Evolutionary conservation across 306 rosid species (phyloP), one percentile per base, ranked within the genome.

Genomic region (Prunus fruticosa): DNA sequence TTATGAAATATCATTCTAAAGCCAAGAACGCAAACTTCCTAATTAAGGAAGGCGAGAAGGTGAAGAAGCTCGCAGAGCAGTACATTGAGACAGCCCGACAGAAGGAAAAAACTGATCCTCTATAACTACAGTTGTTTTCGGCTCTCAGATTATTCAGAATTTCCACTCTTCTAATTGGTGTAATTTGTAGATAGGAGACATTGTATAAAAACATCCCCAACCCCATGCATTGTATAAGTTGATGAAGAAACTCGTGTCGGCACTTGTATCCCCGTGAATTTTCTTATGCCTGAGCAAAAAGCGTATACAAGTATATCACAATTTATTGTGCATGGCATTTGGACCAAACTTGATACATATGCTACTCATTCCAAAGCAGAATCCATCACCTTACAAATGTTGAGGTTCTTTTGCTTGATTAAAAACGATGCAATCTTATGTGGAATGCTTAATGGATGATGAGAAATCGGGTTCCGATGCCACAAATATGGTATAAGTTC

Each of bases 41-140:
- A 69, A 88, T 96, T 20, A 96, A 96, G 86, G 99, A 96, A 82
- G 99, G 98, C 8, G 98, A 96, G 82, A 96, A 96, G 89, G 97
- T 96, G 84, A 96, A 91, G 90, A 96, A 91, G 83, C 99, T 96
- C 6, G 97, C 98, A 0, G 96, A 87, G 88, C 93, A 92, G 88
- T 96, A 96, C 58, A 87, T 84, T 22, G 97, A 96, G 87, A 61
- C 99, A 50, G 91, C 93, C 73, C 96, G 83, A 74, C 89, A 91
- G 75, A 88, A 89, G 81, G 86, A 80, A 75, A 83, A 81, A 77
- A 20, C 76, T 58, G 88, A 90, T 65, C 54, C 76, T 22, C 50
- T 16, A 19, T 78, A 75, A 74, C 76, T 23, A 52, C 13, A 5
- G 77, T 52, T 45, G 14, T 54, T 69, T 76, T 45, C 53, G 20